Conservation (phyloP, 2,329 filamentous ascomycete species). For the Calonectria leucothoes region DNA sequence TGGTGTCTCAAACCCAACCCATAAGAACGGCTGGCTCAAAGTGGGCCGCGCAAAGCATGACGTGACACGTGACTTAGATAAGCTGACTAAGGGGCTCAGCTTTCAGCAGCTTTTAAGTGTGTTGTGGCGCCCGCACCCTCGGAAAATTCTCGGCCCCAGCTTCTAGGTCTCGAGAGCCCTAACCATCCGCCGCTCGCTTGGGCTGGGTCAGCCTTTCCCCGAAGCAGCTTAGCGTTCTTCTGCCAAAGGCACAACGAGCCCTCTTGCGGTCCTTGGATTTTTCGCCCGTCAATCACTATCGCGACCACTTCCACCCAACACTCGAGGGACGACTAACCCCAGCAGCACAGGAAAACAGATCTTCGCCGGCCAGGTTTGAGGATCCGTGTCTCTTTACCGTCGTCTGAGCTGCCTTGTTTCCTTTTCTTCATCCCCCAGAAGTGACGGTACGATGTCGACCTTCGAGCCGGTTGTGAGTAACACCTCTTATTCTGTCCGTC, state of each 20-base stretch:
- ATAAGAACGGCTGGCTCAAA: background rate
- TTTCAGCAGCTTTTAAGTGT: background rate
- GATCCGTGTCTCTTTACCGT: conserved; percentile 49
- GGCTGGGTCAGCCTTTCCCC: conserved; percentile 44
- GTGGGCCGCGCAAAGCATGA: background rate
- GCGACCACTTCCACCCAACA: conserved; percentile 54
- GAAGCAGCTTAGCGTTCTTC: conserved; percentile 48
- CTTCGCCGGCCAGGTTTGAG: conserved; percentile 52
- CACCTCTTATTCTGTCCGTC: conserved; percentile 25
- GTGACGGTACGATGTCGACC: conserved; percentile 69
- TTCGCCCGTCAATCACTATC: conserved; percentile 52
- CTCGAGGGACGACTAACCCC: conserved; percentile 56
- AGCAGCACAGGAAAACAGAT: conserved; percentile 54
- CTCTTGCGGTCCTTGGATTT: conserved; percentile 54
- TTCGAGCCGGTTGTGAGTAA: conserved; percentile 78
- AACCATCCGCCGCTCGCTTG: conserved; percentile 52
- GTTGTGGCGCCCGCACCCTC: conserved; percentile 10
- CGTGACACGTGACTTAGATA: background rate
- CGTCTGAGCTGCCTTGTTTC: conserved; percentile 50
- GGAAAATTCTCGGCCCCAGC: conserved; percentile 45
- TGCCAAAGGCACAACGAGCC: conserved; percentile 54
- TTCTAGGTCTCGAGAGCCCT: conserved; percentile 56
- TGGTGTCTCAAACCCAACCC: background rate
- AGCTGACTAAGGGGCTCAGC: background rate
- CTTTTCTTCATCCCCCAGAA: conserved; percentile 45